A percentile compares a stretch with the other conserved stretches of the same genome.
phyloP scores from a whole-genome alignment of 441 rosid genomes.

The Raphanus hybrid region DNA sequence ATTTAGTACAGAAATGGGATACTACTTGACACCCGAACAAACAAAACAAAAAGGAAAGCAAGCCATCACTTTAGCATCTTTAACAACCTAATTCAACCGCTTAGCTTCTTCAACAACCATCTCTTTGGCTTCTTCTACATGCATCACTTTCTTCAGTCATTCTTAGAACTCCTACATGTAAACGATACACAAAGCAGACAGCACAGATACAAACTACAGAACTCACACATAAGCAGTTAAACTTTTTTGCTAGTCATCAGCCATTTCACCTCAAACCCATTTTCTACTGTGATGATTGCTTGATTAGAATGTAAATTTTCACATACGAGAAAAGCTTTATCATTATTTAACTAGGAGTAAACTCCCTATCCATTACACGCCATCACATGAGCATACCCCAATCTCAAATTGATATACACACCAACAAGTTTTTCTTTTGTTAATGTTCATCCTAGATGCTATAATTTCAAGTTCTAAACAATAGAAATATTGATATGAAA shows the following conservation, averaged over 20 bases:
- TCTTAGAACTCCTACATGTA: no score
- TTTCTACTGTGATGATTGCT: no score
- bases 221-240: no score
- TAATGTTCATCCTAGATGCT: background rate
- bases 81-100: background rate
- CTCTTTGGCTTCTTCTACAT: background rate
- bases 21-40: background rate
- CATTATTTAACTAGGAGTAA: background rate
- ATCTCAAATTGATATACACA: background rate
- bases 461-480: background rate
- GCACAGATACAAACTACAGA: no score
- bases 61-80: background rate
- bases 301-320: background rate
- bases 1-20: background rate
- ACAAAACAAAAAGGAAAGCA: background rate
- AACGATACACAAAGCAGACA: no score
- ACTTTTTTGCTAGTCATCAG: no score
- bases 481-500: background rate
- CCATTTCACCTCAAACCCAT: no score
- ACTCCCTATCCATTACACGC: no score
- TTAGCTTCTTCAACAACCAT: background rate
- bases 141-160: no score
- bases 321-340: slow-evolving; percentile 36
- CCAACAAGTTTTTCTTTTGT: background rate
- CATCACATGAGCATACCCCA: no score